Base-by-base conservation (phyloP, 345 rosid species). In the Hibiscus tridactylites region DNA sequence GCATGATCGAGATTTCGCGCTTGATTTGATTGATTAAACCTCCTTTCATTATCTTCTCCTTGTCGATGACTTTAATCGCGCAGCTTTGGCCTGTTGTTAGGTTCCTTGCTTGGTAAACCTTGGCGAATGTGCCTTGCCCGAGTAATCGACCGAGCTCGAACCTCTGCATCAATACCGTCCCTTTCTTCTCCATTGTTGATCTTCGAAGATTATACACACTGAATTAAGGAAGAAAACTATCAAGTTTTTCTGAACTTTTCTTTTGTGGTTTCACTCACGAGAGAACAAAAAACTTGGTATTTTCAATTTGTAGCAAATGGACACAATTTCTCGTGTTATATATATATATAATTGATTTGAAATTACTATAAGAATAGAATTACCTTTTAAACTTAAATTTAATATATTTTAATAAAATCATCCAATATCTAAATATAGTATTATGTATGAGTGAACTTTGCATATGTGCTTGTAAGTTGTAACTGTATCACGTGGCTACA, bases 91-190 rank as follows among this genome's bases (percentile, higher is more conserved):
- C 88, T 0, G 93, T 78, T 46, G 78, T 39, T 49, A 89, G 74
- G 79, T 86, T 89, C 19, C 91, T 77, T 5, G 84, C 95, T 47
- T 79, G 85, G 81, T 90, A 90, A 29, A 93, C 98, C 81, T 93
- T 93, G 9, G 97, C 97, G 6, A 90, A 93, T 13, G 95, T 93
- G 37, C 98, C 98, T 73, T 85, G 84, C 9, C 98, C 97, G n/a
- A 90, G 88, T 70, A 90, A 33, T 50, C 89, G 76, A 8, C 97
- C 97, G 0, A 90, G 24, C 82, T 93, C 98, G n/a, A 82, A 93
- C 75, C 71, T 84, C 0, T 80, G 74, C 98, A 93, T 85, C 73
- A 93, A 65, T 5, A 82, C 72, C 26, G 73, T 57, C 58, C 87
- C 83, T 50, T 76, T 85, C 83, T 86, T 86, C 77, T 92, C 96